These are phyloP conservation scores for Kregervanrija fluxuum DNA, from an alignment of 805 yeast genomes.

Conservation along the genomic window DNA sequence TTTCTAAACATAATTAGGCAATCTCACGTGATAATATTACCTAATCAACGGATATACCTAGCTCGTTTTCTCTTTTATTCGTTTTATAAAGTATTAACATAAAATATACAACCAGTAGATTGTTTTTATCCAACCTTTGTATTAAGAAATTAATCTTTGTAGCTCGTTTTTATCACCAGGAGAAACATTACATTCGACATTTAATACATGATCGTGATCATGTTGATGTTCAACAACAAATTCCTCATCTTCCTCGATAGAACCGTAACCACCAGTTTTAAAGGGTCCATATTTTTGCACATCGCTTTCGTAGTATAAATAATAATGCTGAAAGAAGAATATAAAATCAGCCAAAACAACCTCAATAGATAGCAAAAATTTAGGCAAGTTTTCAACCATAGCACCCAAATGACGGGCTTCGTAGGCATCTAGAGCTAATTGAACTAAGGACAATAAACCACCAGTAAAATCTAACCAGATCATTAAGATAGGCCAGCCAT, in stretches of 20 bases:
- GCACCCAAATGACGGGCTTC: constrained; percentile 17
- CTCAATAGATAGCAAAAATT: constrained; percentile 24
- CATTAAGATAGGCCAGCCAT: constrained; percentile 32
- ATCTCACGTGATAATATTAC: constrained; percentile 12
- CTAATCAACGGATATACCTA: too few species aligned
- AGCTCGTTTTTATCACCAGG: constrained; percentile 20
- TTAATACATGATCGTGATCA: constrained; percentile 23
- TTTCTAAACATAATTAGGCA: constrained; percentile 1
- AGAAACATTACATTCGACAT: constrained; percentile 8
- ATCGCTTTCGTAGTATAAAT: constrained; percentile 22
- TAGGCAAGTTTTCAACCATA: constrained; percentile 27
- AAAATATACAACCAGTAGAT: too few species aligned
- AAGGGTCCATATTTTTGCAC: constrained; percentile 15
- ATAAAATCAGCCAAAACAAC: constrained; percentile 24
- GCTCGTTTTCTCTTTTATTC: too few species aligned
- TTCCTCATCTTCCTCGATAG: constrained; percentile 26
- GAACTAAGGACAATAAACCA: constrained; percentile 23
- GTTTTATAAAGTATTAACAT: too few species aligned
- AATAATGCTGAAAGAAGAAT: constrained; percentile 28
- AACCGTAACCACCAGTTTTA: constrained; percentile 11
- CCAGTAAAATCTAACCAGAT: constrained; percentile 28
- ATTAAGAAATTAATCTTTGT: constrained; percentile 11
- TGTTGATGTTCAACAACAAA: constrained; percentile 26
- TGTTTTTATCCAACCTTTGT: too few species aligned
- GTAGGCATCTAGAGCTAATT: constrained; percentile 25